Evolutionary conservation across 129 eudicot species (phyloP), one percentile per base, ranked within the genome.

Genomic region (Tagetes patula): DNA sequence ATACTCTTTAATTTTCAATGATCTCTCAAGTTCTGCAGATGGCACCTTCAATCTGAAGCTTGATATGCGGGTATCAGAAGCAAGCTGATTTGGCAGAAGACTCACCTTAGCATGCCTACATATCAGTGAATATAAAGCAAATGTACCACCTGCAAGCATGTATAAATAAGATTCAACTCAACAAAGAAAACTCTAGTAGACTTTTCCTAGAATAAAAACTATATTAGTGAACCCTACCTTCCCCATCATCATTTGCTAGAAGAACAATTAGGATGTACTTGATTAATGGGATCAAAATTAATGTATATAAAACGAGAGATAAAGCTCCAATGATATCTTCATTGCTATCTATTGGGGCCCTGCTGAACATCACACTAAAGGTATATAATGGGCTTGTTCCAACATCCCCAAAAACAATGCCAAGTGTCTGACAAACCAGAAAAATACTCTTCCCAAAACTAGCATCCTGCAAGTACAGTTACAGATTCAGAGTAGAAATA

Each of bases 91-190:
- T 30, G 97, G 96, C 58, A 94, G 88, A 74, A 94, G 96, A 78
- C 96, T 90, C 34, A 90, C 96, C 80, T 90, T 90, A 64, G 98
- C 98, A 88, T 90, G 89, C 78, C 98, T 87, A 83, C 98, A 94
- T 36, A 94, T 90, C 54, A 94, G 82, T 36, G 98, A 94, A 76
- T 94, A 94, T 69, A 94, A 73, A 65, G 98, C 97, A 88, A 94
- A 90, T 58, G 97, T 94, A 65, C 98, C 98, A 76, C 98, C 98
- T 90, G 78, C 77, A 75, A 66, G 50, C 60, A 37, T 47, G 31
- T 5, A 37, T 32, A 49, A 50, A 49, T 74, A 20, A 54, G 67
- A 75, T 60, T 71, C 27, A 69, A 38, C 75, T 4, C 43, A 20
- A 73, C 0, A 8, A 45, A 53, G 34, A 47, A 55, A 36, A 59